Evolutionary conservation across 2,329 filamentous ascomycete species (phyloP), one percentile per base, ranked within the genome.

Genomic region (Cladophialophora psammophila): DNA sequence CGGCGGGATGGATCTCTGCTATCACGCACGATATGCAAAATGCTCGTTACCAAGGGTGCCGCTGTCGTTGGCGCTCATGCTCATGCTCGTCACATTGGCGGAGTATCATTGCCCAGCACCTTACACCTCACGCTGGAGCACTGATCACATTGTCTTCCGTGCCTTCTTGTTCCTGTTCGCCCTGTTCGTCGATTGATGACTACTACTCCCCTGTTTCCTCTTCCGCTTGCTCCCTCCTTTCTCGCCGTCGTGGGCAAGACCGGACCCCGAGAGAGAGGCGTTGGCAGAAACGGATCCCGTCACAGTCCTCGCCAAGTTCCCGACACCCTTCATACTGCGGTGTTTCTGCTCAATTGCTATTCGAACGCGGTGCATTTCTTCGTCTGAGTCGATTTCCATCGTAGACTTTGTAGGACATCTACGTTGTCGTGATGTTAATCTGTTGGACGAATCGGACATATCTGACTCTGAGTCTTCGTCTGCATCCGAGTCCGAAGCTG

Each of bases 291-390:
- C 42, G 20, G n/a, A 20, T 1, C 42, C 20, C 6, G 42, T 7
- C 8, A 48, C 18, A 26, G 20, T 50, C 18, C 45, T 20, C 45
- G 45, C 18, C 18, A 26, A 1, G 4, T 50, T 18, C 10, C 45
- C 60, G 4, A 40, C 38, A 9, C 59, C 61, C 12, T 26, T 15
- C 68, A 70, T 70, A 40, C 40, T 63, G 3, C 60, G 50, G 50
- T 70, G 68, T 40, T 70, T 70, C 36, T 60, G 35, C 57, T 70
- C 65, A 13, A 70, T 70, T 8, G 59, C 68, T 34, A 56, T 64
- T n/a, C 68, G 55, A 9, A 70, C 68, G 12, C 63, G 58, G 7
- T 50, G 48, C 68, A 70, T 70, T 36, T 70, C 68, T 53, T 70
- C 68, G 20, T 70, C 68, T 12, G 68, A 70, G 48, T 70, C 63